Evolutionary conservation across 148 eudicot genomes (phyloP), one percentile per base, ranked within the genome.

Genomic region (Heliamphora exappendiculata): DNA sequence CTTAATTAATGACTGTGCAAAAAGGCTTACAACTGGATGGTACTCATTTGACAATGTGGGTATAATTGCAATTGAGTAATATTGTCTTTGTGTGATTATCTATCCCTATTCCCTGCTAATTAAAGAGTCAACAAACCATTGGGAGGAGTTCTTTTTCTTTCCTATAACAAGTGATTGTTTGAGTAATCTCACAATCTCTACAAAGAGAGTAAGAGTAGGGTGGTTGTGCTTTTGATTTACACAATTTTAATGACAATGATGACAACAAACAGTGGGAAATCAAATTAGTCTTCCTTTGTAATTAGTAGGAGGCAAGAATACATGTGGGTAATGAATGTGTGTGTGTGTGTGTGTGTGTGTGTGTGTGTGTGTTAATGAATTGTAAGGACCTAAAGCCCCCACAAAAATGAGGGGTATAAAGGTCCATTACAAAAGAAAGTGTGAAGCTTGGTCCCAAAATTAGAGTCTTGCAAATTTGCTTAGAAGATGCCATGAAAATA

Each of bases 351-450:
- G 42, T 39, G 7, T 39, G 3, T 39, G 42, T 39, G 42, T 39
- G 3, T 2, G 7, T 7, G 7, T 39, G 44, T 3, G 9, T 65
- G 34, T 65, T 65, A 24, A 36, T 65, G 44, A 65, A 37, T 26
- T 34, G 19, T 64, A 65, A 20, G 2, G 69, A 13, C 68, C 44
- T 65, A 42, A 65, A 65, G 69, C 26, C 45, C 45, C 69, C 47
- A 65, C 45, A 36, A 65, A 65, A 37, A 1, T 37, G 45, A 65
- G 69, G 69, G 69, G 69, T 36, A 65, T 42, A 34, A 65, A 34
- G 69, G 69, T 65, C 69, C 69, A 37, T 37, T 13, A 8, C 13
- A 65, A n/a, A 13, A 33, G 9, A 34, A 17, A 10, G 47, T 26
- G 13, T 14, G 26, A 26, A 42, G 8, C 10, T 42, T 42, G n/a